Conservation (phyloP, 164 flowering plant genomes). For the Stephania cephalantha region DNA sequence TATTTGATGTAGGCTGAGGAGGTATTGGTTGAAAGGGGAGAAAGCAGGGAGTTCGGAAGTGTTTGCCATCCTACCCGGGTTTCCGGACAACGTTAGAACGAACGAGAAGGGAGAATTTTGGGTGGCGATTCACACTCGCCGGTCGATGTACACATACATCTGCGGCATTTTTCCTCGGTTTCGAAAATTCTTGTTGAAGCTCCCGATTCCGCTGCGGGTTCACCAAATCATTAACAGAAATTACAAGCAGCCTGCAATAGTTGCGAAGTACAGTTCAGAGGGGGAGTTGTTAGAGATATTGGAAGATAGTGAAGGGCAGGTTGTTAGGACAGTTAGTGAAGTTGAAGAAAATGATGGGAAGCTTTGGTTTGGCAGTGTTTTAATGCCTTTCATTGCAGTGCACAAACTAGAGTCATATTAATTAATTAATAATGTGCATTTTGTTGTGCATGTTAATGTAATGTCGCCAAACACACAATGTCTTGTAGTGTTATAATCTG, state of each 20-base stretch:
- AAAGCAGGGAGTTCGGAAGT: constrained; percentile 72
- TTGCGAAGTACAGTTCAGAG: constrained; percentile 54
- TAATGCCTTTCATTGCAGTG: constrained; percentile 78
- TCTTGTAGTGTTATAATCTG: no score
- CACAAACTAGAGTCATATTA: constrained; percentile 27
- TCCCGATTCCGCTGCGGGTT: constrained; percentile 51
- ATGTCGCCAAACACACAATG: no score
- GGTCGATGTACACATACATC: constrained; percentile 29
- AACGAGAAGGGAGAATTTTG: constrained; percentile 83
- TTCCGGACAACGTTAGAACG: constrained; percentile 82
- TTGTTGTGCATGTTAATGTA: no score
- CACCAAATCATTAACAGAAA: constrained; percentile 51
- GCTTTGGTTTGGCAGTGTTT: constrained; percentile 89
- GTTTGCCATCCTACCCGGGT: constrained; percentile 70
- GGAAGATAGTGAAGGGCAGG: constrained; percentile 83
- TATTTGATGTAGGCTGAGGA: constrained; percentile 13
- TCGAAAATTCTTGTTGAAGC: constrained; percentile 50
- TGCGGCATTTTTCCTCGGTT: constrained; percentile 38
- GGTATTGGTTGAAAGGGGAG: constrained; percentile 84
- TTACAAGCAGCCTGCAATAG: constrained; percentile 43
- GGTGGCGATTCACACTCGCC: constrained; percentile 77
- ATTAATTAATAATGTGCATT: no score
- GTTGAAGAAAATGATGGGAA: constrained; percentile 87
- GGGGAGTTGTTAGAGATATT: constrained; percentile 63
- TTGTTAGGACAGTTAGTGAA: constrained; percentile 78